Base-by-base conservation (phyloP, 1,284 basidiomycete species). In the Melampsora americana region DNA sequence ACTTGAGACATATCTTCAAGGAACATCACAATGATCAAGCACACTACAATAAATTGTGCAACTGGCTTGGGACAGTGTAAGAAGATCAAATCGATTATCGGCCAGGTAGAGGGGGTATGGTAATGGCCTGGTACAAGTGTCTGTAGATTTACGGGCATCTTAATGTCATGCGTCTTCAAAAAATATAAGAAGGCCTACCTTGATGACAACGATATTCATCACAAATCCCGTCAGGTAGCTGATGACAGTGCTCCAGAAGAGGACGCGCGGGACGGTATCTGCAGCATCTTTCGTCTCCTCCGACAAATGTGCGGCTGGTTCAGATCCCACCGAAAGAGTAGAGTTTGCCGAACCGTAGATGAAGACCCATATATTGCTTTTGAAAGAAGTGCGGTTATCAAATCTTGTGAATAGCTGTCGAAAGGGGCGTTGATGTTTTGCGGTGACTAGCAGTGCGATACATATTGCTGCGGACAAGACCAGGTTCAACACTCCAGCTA, bases 271-370 rank as follows among this genome's bases (percentile, higher is more conserved):
- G 14, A 76, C 66, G 23, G 23, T 50, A 32, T n/a, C 44, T 23
- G 35, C 46, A 12, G 73, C 42, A 28, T 76, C 16, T 42, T 42
- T 65, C 14, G 66, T 69, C 62, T 76, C 73, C 68, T 76, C 73
- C 12, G 73, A 65, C 66, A 76, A 35, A 28, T 76, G 73, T 32
- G 66, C 56, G 18, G 73, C 42, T 60, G 28, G 26, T 48, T 76
- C 73, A 14, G 73, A 50, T 16, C 73, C 66, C 35, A 32, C 6
- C 14, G 62, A n/a, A 2, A 64, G 28, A 11, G 65, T 69, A 11
- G 53, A 32, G 1, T 7, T 53, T 20, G 44, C 11, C 65, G 65
- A 68, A 18, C 46, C 42, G 26, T 23, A 50, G 5, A 76, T 53
- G 12, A 76, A 59, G 39, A 30, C 48, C 53, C 59, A 76, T 16